Conservation (phyloP, 495 filamentous ascomycete species). For the Platismatia glauca region DNA sequence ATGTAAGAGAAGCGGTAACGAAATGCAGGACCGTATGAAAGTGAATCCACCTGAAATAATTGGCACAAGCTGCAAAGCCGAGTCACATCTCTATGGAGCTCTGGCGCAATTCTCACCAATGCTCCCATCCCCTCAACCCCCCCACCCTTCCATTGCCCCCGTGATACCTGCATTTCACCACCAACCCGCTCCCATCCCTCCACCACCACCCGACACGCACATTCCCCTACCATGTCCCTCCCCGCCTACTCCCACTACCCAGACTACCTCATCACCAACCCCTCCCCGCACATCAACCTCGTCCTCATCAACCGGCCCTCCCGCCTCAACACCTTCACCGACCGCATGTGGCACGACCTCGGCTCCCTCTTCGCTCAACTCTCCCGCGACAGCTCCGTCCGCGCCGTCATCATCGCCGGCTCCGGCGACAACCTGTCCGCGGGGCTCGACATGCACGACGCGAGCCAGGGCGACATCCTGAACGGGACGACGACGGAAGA, state of each 20-base stretch:
- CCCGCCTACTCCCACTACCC: not conserved
- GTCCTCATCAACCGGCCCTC: slow-evolving; percentile 86
- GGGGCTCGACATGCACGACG: slow-evolving; percentile 59
- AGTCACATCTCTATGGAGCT: too few relatives aligned
- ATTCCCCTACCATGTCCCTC: not conserved
- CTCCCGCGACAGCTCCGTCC: slow-evolving; percentile 60
- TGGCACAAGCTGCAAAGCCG: too few relatives aligned
- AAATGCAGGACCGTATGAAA: too few relatives aligned
- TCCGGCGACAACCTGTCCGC: slow-evolving; percentile 75
- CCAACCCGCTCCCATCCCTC: not conserved
- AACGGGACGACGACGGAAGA: slow-evolving; percentile 17
- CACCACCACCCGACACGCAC: not conserved
- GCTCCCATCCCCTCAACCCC: too few relatives aligned
- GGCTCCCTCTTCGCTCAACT: slow-evolving; percentile 61
- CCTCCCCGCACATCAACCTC: slow-evolving; percentile 63
- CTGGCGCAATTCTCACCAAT: too few relatives aligned
- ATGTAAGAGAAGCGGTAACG: too few relatives aligned
- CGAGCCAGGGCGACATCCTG: slow-evolving; percentile 30
- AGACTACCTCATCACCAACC: slow-evolving; percentile 69
- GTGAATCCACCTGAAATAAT: too few relatives aligned
- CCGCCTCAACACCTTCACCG: slow-evolving; percentile 85
- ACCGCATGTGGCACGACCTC: slow-evolving; percentile 86
- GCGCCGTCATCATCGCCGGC: slow-evolving; percentile 72
- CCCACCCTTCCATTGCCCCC: too few relatives aligned
- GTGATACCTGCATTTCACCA: not conserved